Evolutionary conservation across 2,329 filamentous ascomycete genomes (phyloP).

Genomic region (Atkinsonella hypoxylon): DNA sequence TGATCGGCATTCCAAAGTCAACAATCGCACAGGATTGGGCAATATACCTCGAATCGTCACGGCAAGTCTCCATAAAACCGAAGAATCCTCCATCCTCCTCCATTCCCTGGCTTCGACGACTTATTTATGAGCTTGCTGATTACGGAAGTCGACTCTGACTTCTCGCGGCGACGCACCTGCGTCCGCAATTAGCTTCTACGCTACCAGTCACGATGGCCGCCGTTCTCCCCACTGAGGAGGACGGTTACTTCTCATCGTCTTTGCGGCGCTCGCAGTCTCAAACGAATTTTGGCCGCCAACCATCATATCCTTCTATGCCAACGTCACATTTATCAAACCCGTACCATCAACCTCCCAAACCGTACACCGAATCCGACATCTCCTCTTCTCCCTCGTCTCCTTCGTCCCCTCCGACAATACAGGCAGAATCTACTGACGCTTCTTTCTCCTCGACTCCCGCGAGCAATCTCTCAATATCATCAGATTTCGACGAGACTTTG

Average conservation of each 20-base stretch:
- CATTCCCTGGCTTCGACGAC: not conserved
- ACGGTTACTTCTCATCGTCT: constrained; percentile 41
- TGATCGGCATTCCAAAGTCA: not conserved
- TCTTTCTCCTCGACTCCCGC: constrained; percentile 52
- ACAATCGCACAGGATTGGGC: not conserved
- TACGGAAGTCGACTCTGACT: not conserved
- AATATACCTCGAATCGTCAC: not conserved
- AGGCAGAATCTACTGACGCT: constrained; percentile 40
- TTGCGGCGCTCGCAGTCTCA: constrained; percentile 51
- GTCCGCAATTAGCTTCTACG: not conserved
- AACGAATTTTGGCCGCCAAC: constrained; percentile 37
- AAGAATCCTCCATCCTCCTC: not conserved
- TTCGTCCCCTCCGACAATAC: constrained; percentile 42
- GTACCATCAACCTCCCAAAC: constrained; percentile 30
- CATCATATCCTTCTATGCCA: constrained; percentile 32
- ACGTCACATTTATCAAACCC: constrained; percentile 27
- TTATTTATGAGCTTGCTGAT: constrained; percentile 1
- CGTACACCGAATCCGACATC: constrained; percentile 33
- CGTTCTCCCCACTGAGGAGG: constrained; percentile 45
- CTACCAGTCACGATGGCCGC: constrained; percentile 34
- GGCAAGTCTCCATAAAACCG: not conserved
- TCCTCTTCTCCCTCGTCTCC: constrained; percentile 42
- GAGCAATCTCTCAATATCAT: constrained; percentile 50
- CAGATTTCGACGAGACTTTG: constrained; percentile 39
- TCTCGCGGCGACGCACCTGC: not conserved